A percentile compares a stretch with the other conserved stretches of the same genome.
Conservation (phyloP, 345 rosid genomes). For the Cardamine chenopodiifolia region DNA sequence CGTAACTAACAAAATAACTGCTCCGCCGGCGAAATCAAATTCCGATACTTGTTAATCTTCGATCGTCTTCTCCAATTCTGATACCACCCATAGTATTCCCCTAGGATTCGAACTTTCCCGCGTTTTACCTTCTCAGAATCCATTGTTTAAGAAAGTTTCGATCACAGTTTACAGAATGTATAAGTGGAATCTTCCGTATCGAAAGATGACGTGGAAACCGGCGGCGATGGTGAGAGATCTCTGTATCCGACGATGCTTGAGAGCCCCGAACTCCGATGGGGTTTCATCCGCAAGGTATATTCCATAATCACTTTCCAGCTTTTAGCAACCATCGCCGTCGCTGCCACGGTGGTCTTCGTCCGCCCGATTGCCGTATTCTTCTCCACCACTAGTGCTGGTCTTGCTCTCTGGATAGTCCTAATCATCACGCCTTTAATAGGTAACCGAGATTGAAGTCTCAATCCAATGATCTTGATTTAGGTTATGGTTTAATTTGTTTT, state of each 20-base stretch:
- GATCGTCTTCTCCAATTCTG: neutral
- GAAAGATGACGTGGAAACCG: slow-evolving; percentile 65
- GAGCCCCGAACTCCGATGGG: slow-evolving; percentile 83
- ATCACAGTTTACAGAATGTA: slow-evolving; percentile 15
- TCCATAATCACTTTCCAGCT: slow-evolving; percentile 68
- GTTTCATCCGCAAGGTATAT: slow-evolving; percentile 77
- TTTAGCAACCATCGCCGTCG: slow-evolving; percentile 75
- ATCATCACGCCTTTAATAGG: slow-evolving; percentile 69
- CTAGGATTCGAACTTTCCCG: neutral
- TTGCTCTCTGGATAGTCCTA: slow-evolving; percentile 71
- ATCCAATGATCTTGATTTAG: neutral
- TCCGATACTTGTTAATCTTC: neutral
- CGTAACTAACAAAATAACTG: neutral
- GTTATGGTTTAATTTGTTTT: neutral
- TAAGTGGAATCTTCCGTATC: slow-evolving; percentile 53
- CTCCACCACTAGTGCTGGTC: slow-evolving; percentile 60
- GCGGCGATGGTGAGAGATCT: slow-evolving; percentile 50
- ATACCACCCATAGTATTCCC: neutral
- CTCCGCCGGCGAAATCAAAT: neutral
- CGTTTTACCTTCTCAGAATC: neutral
- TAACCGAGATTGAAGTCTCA: slow-evolving; percentile 4
- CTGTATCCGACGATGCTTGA: slow-evolving; percentile 85
- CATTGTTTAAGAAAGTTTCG: neutral
- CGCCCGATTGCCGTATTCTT: slow-evolving; percentile 72
- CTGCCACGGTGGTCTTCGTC: slow-evolving; percentile 60